Evolutionary conservation across 352 stramenopile species (phyloP).

Genomic region (Phytophthora multivora): DNA sequence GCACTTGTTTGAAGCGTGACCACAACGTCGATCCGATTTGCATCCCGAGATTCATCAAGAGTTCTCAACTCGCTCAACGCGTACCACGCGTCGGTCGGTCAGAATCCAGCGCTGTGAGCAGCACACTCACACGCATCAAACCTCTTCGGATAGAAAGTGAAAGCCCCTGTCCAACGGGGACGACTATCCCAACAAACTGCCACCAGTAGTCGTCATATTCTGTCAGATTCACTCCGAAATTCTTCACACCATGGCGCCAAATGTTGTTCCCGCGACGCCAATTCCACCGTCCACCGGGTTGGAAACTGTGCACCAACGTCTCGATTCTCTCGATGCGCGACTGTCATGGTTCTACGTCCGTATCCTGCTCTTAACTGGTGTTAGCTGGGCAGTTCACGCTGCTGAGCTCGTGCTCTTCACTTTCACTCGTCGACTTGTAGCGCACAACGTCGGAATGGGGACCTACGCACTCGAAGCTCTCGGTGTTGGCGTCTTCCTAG

Average conservation of each 20-base stretch:
- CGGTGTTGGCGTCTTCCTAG: conserved; percentile 14
- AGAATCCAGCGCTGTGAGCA: conserved; percentile 1
- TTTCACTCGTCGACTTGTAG: conserved; percentile 33
- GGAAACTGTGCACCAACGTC: conserved; percentile 12
- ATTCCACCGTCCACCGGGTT: not conserved
- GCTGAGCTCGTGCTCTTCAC: conserved; percentile 41
- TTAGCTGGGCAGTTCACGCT: conserved; percentile 39
- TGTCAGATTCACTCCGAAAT: conserved; percentile 6
- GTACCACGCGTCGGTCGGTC: not conserved
- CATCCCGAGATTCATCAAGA: conserved; percentile 9
- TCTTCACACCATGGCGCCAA: conserved; percentile 1
- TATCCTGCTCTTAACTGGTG: conserved; percentile 31
- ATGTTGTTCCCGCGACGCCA: too few relatives aligned
- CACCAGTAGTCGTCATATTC: not conserved
- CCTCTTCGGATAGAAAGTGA: not conserved
- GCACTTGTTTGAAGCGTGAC: not conserved
- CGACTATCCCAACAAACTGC: conserved; percentile 1
- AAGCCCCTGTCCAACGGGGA: conserved; percentile 3
- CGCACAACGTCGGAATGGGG: conserved; percentile 25
- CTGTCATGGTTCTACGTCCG: conserved; percentile 34
- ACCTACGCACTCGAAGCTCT: conserved; percentile 24
- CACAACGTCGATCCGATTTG: conserved; percentile 3
- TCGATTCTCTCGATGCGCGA: conserved; percentile 15
- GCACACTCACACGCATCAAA: conserved; percentile 3
- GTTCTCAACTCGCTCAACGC: not conserved